Evolutionary conservation across 495 filamentous ascomycete species (phyloP), one percentile per base, ranked within the genome.

Genomic region (Hypoxylon lienhwacheense): DNA sequence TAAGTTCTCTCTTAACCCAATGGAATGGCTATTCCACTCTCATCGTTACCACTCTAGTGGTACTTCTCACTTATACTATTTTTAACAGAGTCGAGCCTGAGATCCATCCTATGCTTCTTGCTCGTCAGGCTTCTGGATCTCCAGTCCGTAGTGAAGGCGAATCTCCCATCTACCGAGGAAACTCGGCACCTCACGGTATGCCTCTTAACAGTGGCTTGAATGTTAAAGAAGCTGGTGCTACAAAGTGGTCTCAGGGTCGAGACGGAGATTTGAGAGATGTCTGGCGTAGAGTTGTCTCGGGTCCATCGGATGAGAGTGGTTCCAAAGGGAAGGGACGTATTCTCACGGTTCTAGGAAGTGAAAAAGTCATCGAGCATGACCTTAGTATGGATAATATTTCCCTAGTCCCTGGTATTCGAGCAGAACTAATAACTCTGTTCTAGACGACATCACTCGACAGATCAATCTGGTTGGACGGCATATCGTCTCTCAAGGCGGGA

Each of bases 261-360:
- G 84, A 93, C 67, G 93, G 93, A 12, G 93, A 99, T 57, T 76
- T 99, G 48, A 81, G 93, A 36, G 93, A 99, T 68, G 77, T 99
- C 36, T 99, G 93, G 93, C 85, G 85, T 47, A 77, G 83, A 64
- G 88, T 86, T 31, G 71, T 87, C 11, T 77, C 77, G 31, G 89
- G 89, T 29, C 72, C 75, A 3, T 68, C 80, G 20, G 80, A 85
- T 43, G 76, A 79, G 16, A 81, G 85, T 25, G 82, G 83, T 10
- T 71, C 77, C 15, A 59, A 72, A 26, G 76, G 81, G 39, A 81
- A 80, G 58, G 89, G 89, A 36, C 88, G 83, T 65, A 83, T 99
- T 41, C 71, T 91, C 34, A 95, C 89, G 1, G 84, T 96, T 12
- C 72, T 89, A 16, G 93, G 95, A 14, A 84, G 78, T 48, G 82